phyloP scores from a whole-genome alignment of 2,329 filamentous ascomycete species.

The Tolypocladium album region DNA sequence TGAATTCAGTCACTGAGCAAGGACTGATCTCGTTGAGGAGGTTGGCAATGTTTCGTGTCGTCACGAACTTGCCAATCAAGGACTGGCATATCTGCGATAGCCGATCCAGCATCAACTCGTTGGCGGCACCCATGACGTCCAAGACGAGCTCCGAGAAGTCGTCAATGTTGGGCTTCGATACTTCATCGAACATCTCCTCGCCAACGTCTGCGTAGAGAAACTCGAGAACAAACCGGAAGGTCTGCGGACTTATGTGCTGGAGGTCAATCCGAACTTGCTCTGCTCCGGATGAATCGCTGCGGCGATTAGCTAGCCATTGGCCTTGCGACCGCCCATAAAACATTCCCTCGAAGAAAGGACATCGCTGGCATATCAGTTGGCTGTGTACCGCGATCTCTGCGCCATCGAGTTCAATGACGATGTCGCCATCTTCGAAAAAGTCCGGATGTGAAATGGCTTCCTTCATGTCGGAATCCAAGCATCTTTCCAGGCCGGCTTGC shows the following conservation, averaged over 20 bases:
- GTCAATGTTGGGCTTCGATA: slow-evolving; percentile 61
- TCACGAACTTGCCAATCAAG: slow-evolving; percentile 74
- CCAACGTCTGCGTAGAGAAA: slow-evolving; percentile 80
- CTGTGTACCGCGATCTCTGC: slow-evolving; percentile 68
- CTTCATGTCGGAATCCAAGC: slow-evolving; percentile 59
- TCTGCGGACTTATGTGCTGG: slow-evolving; percentile 61
- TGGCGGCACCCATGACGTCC: slow-evolving; percentile 80
- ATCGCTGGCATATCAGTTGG: slow-evolving; percentile 67
- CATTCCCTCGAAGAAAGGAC: slow-evolving; percentile 84
- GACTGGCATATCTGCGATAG: slow-evolving; percentile 84
- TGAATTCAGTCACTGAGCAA: slow-evolving; percentile 75
- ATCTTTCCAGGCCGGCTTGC: slow-evolving; percentile 55
- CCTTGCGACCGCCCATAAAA: slow-evolving; percentile 83
- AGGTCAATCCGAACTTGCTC: slow-evolving; percentile 62
- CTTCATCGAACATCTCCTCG: slow-evolving; percentile 68
- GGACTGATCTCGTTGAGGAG: slow-evolving; percentile 79
- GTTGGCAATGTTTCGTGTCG: slow-evolving; percentile 72
- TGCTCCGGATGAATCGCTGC: slow-evolving; percentile 26
- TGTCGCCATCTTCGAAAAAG: slow-evolving; percentile 73
- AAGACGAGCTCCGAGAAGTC: slow-evolving; percentile 83
- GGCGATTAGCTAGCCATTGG: slow-evolving; percentile 67
- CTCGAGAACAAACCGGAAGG: slow-evolving; percentile 69
- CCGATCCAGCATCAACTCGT: slow-evolving; percentile 91
- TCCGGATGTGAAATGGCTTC: slow-evolving; percentile 54
- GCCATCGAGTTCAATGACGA: slow-evolving; percentile 67